Evolutionary conservation across 805 yeast genomes (phyloP), one percentile per base, ranked within the genome.

Genomic region (Schwanniomyces occidentalis): DNA sequence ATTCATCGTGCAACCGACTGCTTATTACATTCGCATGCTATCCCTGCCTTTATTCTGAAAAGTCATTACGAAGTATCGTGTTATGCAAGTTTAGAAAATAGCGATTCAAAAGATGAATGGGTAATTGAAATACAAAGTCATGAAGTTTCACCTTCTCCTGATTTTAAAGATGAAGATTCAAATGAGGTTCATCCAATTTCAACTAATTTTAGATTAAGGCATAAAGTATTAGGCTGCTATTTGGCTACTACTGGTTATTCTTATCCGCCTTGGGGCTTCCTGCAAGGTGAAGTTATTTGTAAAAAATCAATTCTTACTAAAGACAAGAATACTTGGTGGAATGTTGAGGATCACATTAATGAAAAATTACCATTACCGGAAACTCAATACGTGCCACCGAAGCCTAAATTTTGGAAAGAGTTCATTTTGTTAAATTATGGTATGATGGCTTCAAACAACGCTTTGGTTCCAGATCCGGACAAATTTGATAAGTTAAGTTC

Each of bases 21-120:
- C 46, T 83, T 86, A 51, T 64, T 93, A 48, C 95, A 90, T 62
- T 76, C 96, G 9, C 98, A 93, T 62, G 62, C 75, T 24, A 73
- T 93, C 33, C 65, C 79, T 3, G 95, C 95, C 2, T 93, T 93
- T 15, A 69, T 86, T 9, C 67, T 84, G 39, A 76, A 73, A 37
- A 61, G 71, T 23, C 75, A 75, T 34, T 83, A 71, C 65, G 99
- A 93, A 66, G 96, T 87, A 10, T 78, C 96, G 8, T 85, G 96
- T 52, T 88, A 88, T 54, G 95, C 96, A 38, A 76, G 78, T 44
- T 71, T 74, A 30, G 68, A 74, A 0, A 56, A 79, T 41, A 91
- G 93, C 41, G 98, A 91, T 52, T 59, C 58, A 4, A 85, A 85
- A 52, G 97, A 90, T 56, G 82, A 93, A 60, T 93, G 99, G 99